phyloP scores from a whole-genome alignment of 2,329 filamentous ascomycete species.

The Calonectria multiphialidica region DNA sequence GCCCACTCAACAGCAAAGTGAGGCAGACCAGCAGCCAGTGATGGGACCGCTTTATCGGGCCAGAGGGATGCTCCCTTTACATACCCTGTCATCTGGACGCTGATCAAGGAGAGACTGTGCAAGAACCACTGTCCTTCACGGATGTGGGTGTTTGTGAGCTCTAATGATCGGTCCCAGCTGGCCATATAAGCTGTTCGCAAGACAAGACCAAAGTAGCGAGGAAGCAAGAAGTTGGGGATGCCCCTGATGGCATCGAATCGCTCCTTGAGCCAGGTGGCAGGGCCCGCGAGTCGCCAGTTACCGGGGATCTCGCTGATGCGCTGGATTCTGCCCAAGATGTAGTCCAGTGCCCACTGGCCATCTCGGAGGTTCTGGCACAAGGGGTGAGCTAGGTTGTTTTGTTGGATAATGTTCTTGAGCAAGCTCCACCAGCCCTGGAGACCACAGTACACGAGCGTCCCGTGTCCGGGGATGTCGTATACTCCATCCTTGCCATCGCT shows the following conservation, averaged over 20 bases:
- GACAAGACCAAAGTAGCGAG: conserved; percentile 92
- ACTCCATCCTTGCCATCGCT: conserved; percentile 87
- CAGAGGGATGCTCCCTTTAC: conserved; percentile 93
- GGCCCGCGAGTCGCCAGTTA: conserved; percentile 72
- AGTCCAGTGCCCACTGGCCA: conserved; percentile 93
- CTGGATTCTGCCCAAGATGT: conserved; percentile 83
- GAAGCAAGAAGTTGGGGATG: conserved; percentile 89
- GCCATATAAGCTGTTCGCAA: conserved; percentile 90
- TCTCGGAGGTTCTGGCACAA: conserved; percentile 93
- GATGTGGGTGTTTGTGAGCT: conserved; percentile 83
- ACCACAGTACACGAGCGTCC: conserved; percentile 91
- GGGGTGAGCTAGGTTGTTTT: conserved; percentile 93
- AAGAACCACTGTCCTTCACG: conserved; percentile 88
- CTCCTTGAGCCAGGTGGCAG: conserved; percentile 83
- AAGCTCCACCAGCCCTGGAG: conserved; percentile 99
- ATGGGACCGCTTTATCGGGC: conserved; percentile 86
- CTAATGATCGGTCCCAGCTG: conserved; percentile 81
- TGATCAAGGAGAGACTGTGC: conserved; percentile 90
- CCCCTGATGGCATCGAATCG: conserved; percentile 88
- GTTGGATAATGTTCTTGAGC: conserved; percentile 83
- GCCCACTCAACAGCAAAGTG: conserved; percentile 97
- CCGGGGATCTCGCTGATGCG: conserved; percentile 73
- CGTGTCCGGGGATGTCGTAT: conserved; percentile 87
- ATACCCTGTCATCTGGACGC: conserved; percentile 88
- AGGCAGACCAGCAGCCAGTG: conserved; percentile 90